These are phyloP conservation scores for Colletotrichum horii DNA, from an alignment of 2,329 filamentous ascomycete genomes.

Conservation along the genomic window DNA sequence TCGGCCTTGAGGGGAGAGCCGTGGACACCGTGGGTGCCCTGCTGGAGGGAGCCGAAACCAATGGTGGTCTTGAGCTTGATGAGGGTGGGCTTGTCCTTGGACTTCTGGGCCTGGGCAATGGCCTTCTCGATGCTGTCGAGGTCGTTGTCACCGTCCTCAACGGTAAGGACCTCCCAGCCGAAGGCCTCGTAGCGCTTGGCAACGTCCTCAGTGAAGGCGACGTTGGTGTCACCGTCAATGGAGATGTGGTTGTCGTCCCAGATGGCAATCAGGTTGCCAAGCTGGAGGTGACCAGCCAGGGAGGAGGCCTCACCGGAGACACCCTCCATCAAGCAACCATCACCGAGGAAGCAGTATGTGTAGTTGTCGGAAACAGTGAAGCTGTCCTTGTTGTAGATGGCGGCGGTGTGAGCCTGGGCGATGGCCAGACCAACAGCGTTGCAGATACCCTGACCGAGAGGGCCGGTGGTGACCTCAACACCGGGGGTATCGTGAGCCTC, in stretches of 20 bases:
- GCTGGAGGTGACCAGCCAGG: conserved; percentile 92
- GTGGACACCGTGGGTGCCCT: conserved; percentile 96
- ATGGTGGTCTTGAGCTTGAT: conserved; percentile 98
- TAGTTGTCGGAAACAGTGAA: conserved; percentile 94
- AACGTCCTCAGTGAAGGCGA: conserved; percentile 96
- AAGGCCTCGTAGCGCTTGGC: conserved; percentile 94
- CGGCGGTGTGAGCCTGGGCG: conserved; percentile 89
- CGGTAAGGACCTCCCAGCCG: conserved; percentile 89
- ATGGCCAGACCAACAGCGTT: conserved; percentile 99
- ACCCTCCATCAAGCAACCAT: conserved; percentile 99
- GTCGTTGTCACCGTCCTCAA: conserved; percentile 88
- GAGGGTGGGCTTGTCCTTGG: conserved; percentile 95
- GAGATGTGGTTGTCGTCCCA: conserved; percentile 99
- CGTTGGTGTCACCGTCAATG: conserved; percentile 93
- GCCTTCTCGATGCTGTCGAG: conserved; percentile 87
- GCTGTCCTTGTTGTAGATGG: conserved; percentile 94
- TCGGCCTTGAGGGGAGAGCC: conserved; percentile 94
- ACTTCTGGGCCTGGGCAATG: conserved; percentile 81
- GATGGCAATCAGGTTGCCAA: conserved; percentile 95
- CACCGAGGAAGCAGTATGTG: conserved; percentile 96
- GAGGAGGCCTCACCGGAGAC: conserved; percentile 92
- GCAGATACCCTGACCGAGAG: conserved; percentile 94
- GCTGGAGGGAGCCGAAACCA: conserved; percentile 89
- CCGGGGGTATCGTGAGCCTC: conserved; percentile 96
- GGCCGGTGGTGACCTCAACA: conserved; percentile 97